Evolutionary conservation across 225 moss, liverwort and hornwort genomes (phyloP).

Genomic region (Ulota crispa): DNA sequence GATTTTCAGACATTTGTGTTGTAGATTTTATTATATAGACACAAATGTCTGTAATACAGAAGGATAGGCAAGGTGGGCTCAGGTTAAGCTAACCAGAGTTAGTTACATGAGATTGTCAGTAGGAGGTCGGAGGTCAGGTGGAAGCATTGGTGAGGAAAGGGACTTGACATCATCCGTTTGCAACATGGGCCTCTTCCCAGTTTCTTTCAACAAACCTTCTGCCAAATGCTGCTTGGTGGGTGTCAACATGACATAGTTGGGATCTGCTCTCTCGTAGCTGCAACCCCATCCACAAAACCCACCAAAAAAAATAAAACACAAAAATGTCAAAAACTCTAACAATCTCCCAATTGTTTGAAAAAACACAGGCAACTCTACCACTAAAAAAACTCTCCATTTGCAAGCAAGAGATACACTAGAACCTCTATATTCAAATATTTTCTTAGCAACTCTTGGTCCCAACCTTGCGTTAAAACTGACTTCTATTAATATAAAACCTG

Average conservation of each 20-base stretch:
- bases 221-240: conserved; percentile 89
- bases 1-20: too few relatives aligned
- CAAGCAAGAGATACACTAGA: too few relatives aligned
- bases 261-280: conserved; percentile 90
- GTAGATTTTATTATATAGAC: too few relatives aligned
- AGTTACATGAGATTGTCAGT: conserved; percentile 56
- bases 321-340: background rate
- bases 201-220: conserved; percentile 80
- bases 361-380: too few relatives aligned
- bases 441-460: too few relatives aligned
- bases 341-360: background rate
- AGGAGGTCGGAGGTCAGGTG: conserved; percentile 72
- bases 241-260: conserved; percentile 94
- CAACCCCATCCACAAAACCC: background rate
- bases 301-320: background rate
- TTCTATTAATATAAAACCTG: too few relatives aligned
- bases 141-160: conserved; percentile 55
- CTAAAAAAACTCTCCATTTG: too few relatives aligned
- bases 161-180: conserved; percentile 56
- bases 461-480: too few relatives aligned
- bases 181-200: conserved; percentile 82
- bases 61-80: too few relatives aligned
- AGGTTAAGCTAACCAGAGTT: too few relatives aligned
- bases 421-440: too few relatives aligned
- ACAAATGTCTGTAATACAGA: too few relatives aligned